These are phyloP conservation scores for Corchorus olitorius DNA, from an alignment of 345 rosid genomes.

Conservation along the genomic window DNA sequence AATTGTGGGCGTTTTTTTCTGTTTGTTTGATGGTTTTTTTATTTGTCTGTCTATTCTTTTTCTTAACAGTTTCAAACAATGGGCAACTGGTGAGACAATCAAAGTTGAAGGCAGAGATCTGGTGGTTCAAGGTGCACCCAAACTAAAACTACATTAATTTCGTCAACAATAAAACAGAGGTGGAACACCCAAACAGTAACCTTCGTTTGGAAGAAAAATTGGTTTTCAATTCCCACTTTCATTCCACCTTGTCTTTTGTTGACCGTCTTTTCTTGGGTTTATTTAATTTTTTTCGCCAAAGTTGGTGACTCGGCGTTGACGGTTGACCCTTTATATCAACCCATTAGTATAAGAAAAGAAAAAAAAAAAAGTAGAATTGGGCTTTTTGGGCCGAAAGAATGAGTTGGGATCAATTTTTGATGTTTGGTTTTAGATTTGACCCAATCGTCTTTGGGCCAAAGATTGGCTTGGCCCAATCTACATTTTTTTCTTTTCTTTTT, in stretches of 20 bases:
- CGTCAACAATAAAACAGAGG: neutral
- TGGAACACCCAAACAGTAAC: neutral
- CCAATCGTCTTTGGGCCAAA: neutral
- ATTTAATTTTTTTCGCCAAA: neutral
- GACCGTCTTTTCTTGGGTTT: neutral
- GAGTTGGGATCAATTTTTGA: neutral
- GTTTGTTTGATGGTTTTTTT: conserved; percentile 7
- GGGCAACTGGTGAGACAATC: neutral
- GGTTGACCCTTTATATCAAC: neutral
- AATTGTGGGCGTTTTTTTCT: conserved; percentile 8
- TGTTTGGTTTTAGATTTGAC: neutral
- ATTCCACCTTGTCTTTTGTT: neutral
- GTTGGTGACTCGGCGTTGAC: neutral
- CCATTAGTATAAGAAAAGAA: too few relatives aligned
- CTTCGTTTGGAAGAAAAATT: neutral
- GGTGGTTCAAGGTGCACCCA: conserved; percentile 3
- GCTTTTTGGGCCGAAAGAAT: neutral
- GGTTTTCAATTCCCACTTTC: too few relatives aligned
- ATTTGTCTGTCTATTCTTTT: neutral
- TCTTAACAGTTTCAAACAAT: neutral
- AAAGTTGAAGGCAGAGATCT: neutral
- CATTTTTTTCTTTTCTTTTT: too few relatives aligned
- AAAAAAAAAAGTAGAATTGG: neutral
- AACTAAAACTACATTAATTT: neutral
- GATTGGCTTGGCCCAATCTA: neutral